Percentiles rank a stretch among this genome's conserved stretches.
Conservation (phyloP, 495 filamentous ascomycete species). For the Annulohypoxylon bovei region DNA sequence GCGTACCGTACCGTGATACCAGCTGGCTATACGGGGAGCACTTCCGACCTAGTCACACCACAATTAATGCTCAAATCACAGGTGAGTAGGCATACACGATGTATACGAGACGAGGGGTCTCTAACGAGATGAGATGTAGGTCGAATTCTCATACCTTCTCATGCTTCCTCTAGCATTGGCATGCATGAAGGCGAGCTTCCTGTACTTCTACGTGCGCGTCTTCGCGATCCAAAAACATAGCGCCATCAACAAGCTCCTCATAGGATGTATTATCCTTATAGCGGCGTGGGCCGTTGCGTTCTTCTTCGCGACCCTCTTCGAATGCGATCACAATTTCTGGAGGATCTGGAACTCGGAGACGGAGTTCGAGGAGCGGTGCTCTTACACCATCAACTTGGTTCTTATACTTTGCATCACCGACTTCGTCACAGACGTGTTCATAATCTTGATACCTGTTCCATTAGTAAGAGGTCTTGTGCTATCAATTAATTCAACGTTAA, state of each 20-base stretch:
- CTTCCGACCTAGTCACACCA: constrained; percentile 10
- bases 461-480: constrained; percentile 18
- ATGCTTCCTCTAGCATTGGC: constrained; percentile 35
- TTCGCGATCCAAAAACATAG: constrained; percentile 27
- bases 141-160: constrained; percentile 35
- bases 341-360: constrained; percentile 28
- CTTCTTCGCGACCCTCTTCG: constrained; percentile 31
- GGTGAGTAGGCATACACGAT: not conserved
- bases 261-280: constrained; percentile 8
- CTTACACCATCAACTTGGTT: constrained; percentile 8
- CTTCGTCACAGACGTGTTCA: constrained; percentile 38
- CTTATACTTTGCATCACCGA: constrained; percentile 39
- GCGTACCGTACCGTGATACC: constrained; percentile 28
- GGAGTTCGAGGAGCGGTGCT: constrained; percentile 17
- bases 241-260: constrained; percentile 16
- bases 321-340: constrained; percentile 33
- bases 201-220: constrained; percentile 43
- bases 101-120: not conserved
- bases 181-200: constrained; percentile 40
- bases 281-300: constrained; percentile 26
- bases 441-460: constrained; percentile 40
- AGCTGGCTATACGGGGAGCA: constrained; percentile 14
- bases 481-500: not conserved
- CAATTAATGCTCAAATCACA: constrained; percentile 28
- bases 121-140: constrained; percentile 16